A percentile compares a stretch with the other conserved stretches of the same genome.
These are phyloP conservation scores for Penicillium griseofulvum DNA, from an alignment of 2,329 filamentous ascomycete species.

Conservation along the genomic window DNA sequence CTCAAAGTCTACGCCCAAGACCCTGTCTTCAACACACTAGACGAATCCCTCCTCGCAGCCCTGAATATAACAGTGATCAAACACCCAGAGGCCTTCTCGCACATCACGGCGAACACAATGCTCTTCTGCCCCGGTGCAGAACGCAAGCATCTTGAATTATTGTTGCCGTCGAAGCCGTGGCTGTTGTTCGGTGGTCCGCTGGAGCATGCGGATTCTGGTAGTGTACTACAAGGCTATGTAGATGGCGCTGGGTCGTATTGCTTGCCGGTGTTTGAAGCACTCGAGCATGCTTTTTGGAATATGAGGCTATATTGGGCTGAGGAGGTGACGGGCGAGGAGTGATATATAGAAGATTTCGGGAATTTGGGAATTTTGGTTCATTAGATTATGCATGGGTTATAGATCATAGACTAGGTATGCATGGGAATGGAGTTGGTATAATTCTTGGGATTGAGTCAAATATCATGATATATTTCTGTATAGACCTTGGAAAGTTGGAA, in stretches of 20 bases:
- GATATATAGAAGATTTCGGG: not conserved
- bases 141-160: constrained; percentile 51
- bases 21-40: constrained; percentile 52
- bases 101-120: constrained; percentile 51
- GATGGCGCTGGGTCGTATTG: constrained; percentile 21
- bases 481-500: not conserved
- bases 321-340: not conserved
- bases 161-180: constrained; percentile 51
- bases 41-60: constrained; percentile 37
- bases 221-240: constrained; percentile 22
- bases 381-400: not conserved
- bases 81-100: constrained; percentile 53
- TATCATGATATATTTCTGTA: not conserved
- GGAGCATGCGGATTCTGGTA: constrained; percentile 30
- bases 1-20: constrained; percentile 49
- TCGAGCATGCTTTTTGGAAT: constrained; percentile 40
- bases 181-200: constrained; percentile 57
- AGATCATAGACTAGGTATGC: not conserved
- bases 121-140: constrained; percentile 62
- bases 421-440: not conserved
- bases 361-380: not conserved
- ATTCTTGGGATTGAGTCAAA: not conserved
- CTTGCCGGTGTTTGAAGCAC: constrained; percentile 30
- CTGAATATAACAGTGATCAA: constrained; percentile 39
- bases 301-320: constrained; percentile 34